These are phyloP conservation scores for Penicillium sp. DNA, from an alignment of 2,329 filamentous ascomycete species.

Conservation along the genomic window DNA sequence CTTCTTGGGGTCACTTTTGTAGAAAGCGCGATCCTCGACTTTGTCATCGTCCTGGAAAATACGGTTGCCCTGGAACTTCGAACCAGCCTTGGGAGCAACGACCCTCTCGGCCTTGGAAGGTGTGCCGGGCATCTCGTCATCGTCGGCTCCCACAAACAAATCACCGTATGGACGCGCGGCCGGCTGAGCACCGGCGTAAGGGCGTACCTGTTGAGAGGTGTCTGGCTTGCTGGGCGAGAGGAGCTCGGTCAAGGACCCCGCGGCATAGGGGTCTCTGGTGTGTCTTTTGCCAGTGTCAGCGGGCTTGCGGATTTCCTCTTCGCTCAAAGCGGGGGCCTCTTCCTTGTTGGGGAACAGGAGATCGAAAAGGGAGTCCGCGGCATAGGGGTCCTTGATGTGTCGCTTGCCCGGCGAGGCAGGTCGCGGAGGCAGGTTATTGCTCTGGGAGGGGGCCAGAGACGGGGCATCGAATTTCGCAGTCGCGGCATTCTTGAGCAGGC, in stretches of 20 bases:
- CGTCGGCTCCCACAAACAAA: slow-evolving; percentile 58
- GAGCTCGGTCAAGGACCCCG: slow-evolving; percentile 64
- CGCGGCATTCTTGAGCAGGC: slow-evolving; percentile 63
- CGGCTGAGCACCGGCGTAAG: slow-evolving; percentile 68
- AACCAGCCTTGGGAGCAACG: slow-evolving; percentile 48
- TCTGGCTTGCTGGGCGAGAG: slow-evolving; percentile 57
- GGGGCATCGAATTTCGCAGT: slow-evolving; percentile 24
- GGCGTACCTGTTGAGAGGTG: slow-evolving; percentile 52
- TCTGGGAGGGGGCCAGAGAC: slow-evolving; percentile 19
- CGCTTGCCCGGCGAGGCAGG: slow-evolving; percentile 40
- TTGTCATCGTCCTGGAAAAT: slow-evolving; percentile 48
- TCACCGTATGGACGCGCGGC: slow-evolving; percentile 66
- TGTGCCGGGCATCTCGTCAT: slow-evolving; percentile 24
- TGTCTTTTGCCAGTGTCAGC: slow-evolving; percentile 33
- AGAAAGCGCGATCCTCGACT: slow-evolving; percentile 16
- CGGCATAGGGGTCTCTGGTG: slow-evolving; percentile 38
- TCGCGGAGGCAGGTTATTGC: slow-evolving; percentile 13
- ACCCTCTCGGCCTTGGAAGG: slow-evolving; percentile 30
- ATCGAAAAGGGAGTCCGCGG: slow-evolving; percentile 63
- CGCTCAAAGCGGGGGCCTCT: slow-evolving; percentile 10
- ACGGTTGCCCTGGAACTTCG: slow-evolving; percentile 56
- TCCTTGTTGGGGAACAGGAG: slow-evolving; percentile 62
- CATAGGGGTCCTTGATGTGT: slow-evolving; percentile 44
- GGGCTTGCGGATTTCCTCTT: slow-evolving; percentile 9
- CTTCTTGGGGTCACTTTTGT: slow-evolving; percentile 71